Base-by-base conservation (phyloP, 805 yeast genomes). In the Cyberlindnera nakhonratchasimensis region DNA sequence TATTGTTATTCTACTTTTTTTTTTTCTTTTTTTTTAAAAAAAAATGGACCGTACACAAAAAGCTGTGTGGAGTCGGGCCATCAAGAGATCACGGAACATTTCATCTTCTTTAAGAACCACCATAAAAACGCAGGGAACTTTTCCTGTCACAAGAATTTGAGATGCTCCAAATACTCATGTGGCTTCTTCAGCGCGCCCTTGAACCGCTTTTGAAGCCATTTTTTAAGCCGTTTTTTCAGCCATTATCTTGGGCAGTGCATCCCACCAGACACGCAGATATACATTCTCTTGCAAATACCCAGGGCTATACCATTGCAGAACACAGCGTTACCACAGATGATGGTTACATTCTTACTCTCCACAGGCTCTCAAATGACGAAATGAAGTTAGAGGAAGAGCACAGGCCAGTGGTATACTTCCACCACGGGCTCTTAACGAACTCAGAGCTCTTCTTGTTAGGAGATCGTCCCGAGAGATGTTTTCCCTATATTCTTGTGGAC, bases 381-480 rank as follows among this genome's bases (percentile, higher is more conserved):
- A 28, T 17, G 11, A n/a, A 5, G 9, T 34, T 29, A 5, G 4
- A n/a, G n/a, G 25, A 7, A 21, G 20, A 17, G 38, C 2, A 43
- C 42, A 28, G 48, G 13, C 67, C 71, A 24, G 80, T 81, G 1
- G 83, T 83, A 0, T 87, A 82, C 57, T 74, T 87, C 46, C 96
- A 87, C 56, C 96, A 87, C 54, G 96, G 96, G 0, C 67, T 87
- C 39, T 70, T 87, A 48, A 87, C 86, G 82, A 77, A 77, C 60
- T 75, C 86, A 42, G 96, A 86, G 52, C 66, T 82, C 33, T 57
- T 54, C 38, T 50, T 57, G 9, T 31, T 29, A 74, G 87, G 87
- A 51, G 78, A 59, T 65, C 70, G 57, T 49, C 56, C 30, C 41
- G 63, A 48, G 47, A 70, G 58, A 63, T 69, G 48, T 46, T 65